A percentile compares a stretch with the other conserved stretches of the same genome.
These are phyloP conservation scores for Leptographium radiaticola DNA, from an alignment of 2,329 filamentous ascomycete species.

Conservation along the genomic window DNA sequence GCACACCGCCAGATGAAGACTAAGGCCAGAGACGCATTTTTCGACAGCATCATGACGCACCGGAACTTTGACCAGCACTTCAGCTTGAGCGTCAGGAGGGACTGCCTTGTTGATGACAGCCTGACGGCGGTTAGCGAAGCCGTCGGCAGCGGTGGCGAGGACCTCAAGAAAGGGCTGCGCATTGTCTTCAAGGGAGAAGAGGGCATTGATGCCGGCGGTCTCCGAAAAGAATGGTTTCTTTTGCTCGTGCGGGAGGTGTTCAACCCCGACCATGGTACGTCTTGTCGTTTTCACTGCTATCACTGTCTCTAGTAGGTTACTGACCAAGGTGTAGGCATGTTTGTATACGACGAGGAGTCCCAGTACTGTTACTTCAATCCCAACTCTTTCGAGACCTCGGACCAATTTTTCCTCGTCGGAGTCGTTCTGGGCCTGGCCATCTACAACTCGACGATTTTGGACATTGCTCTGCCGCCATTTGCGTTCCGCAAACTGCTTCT, in stretches of 20 bases:
- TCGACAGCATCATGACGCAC: constrained; percentile 71
- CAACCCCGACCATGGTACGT: constrained; percentile 73
- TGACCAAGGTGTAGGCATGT: constrained; percentile 50
- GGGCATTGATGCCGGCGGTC: constrained; percentile 77
- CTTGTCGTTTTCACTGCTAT: neutral
- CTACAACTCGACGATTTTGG: constrained; percentile 88
- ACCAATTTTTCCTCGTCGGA: constrained; percentile 84
- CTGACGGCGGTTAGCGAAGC: constrained; percentile 74
- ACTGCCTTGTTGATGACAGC: constrained; percentile 82
- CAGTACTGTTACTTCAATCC: constrained; percentile 90
- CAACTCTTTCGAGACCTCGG: constrained; percentile 75
- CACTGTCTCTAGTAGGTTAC: no score
- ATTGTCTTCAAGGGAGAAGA: constrained; percentile 84
- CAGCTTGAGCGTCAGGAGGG: constrained; percentile 62
- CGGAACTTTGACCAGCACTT: constrained; percentile 66
- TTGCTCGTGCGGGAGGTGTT: constrained; percentile 81
- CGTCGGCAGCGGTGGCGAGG: constrained; percentile 65
- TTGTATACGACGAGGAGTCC: constrained; percentile 83
- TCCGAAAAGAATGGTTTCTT: constrained; percentile 91
- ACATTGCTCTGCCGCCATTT: constrained; percentile 78
- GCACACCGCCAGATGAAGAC: constrained; percentile 79
- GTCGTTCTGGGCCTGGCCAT: constrained; percentile 81
- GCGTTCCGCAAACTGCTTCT: constrained; percentile 78
- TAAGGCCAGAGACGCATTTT: constrained; percentile 80
- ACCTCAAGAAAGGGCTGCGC: constrained; percentile 79